phyloP scores from a whole-genome alignment of 257 asterid species.

The Osmanthus fragrans region DNA sequence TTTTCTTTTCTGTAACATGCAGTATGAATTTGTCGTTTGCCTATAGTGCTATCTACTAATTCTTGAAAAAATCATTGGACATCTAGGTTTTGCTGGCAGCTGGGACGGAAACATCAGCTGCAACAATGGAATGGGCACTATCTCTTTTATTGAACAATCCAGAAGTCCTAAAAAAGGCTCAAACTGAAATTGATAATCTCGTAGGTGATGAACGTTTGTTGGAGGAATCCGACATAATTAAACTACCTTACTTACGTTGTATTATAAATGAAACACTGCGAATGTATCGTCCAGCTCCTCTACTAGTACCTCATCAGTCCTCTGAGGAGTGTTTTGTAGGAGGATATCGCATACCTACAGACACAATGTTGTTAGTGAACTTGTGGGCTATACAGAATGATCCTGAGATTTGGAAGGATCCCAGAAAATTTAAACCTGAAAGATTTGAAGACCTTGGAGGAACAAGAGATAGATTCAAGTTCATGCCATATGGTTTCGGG shows the following conservation, averaged over 20 bases:
- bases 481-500: slow-evolving; percentile 26
- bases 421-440: slow-evolving; percentile 25
- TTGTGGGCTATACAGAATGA: slow-evolving; percentile 29
- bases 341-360: slow-evolving; percentile 17
- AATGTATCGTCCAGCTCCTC: slow-evolving; percentile 7
- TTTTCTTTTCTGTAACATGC: too few species aligned
- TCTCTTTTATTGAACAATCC: slow-evolving; percentile 31
- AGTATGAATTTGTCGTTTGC: too few species aligned
- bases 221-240: slow-evolving; percentile 21
- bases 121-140: slow-evolving; percentile 55
- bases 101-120: slow-evolving; percentile 46
- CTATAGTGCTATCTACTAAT: not conserved
- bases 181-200: slow-evolving; percentile 10
- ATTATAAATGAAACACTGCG: slow-evolving; percentile 30
- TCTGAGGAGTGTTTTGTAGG: slow-evolving; percentile 23
- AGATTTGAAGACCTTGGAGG: slow-evolving; percentile 22
- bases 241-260: slow-evolving; percentile 16
- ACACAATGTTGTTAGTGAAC: slow-evolving; percentile 30
- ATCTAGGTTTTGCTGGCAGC: slow-evolving; percentile 42
- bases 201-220: slow-evolving; percentile 20
- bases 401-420: slow-evolving; percentile 25
- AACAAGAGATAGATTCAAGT: slow-evolving; percentile 5
- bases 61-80: not conserved
- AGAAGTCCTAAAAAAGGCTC: slow-evolving; percentile 15
- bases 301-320: slow-evolving; percentile 30